Evolutionary conservation across 2,329 filamentous ascomycete genomes (phyloP).

Genomic region (Exophiala spinifera): DNA sequence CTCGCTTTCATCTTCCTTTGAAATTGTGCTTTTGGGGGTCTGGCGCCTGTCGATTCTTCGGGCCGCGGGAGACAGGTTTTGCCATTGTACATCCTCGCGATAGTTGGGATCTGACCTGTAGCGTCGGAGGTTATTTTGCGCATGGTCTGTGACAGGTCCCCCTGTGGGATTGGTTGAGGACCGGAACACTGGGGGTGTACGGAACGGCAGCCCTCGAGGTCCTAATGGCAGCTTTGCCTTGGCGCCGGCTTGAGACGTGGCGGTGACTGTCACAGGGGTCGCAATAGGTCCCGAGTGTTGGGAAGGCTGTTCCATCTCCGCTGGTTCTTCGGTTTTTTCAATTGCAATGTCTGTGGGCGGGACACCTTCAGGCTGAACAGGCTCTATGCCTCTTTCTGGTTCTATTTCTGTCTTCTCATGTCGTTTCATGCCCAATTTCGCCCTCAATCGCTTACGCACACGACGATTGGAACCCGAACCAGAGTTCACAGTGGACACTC

Average conservation of each 20-base stretch:
- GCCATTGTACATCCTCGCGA: slow-evolving; percentile 45
- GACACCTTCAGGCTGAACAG: background rate
- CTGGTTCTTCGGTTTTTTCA: slow-evolving; percentile 17
- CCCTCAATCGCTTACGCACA: slow-evolving; percentile 49
- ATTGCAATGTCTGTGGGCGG: background rate
- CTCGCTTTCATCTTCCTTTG: slow-evolving; percentile 6
- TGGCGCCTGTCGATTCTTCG: background rate
- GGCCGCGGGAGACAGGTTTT: background rate
- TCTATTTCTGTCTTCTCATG: slow-evolving; percentile 47
- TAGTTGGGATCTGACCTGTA: slow-evolving; percentile 48
- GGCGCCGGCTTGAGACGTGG: background rate
- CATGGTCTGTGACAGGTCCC: background rate
- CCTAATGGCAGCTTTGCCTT: slow-evolving; percentile 14
- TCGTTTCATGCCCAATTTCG: slow-evolving; percentile 22
- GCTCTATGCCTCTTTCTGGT: slow-evolving; percentile 59
- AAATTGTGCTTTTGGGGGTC: slow-evolving; percentile 1
- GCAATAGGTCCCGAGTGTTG: background rate
- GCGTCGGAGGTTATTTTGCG: slow-evolving; percentile 35
- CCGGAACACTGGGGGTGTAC: slow-evolving; percentile 23
- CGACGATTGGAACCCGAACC: slow-evolving; percentile 44
- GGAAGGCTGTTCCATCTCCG: background rate
- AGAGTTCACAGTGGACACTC: slow-evolving; percentile 9
- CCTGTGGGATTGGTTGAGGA: slow-evolving; percentile 15
- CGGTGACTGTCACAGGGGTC: background rate
- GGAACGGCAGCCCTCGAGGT: slow-evolving; percentile 20